Conservation (phyloP, 768 basidiomycete species). For the Auriscalpium orientale region DNA sequence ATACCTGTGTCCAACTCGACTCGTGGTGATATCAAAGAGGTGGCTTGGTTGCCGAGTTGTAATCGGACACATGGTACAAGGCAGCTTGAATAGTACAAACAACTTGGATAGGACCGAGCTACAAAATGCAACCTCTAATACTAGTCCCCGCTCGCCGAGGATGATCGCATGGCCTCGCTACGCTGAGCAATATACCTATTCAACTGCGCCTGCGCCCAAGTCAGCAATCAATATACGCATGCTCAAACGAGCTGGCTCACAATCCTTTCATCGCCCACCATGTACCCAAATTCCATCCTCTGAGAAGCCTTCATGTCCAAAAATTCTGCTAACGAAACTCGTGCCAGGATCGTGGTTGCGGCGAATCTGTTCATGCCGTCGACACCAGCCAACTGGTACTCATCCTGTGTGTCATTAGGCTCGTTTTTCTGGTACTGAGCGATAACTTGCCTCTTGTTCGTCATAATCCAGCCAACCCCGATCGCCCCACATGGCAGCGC, state of each 20-base stretch:
- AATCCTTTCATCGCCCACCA: conserved; percentile 7
- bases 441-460: conserved; percentile 34
- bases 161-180: background rate
- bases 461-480: conserved; percentile 32
- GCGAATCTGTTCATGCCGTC: conserved; percentile 66
- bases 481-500: conserved; percentile 38
- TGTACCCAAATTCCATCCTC: conserved; percentile 4
- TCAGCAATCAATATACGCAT: background rate
- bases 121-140: too few relatives aligned
- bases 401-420: conserved; percentile 36
- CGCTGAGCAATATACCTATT: conserved; percentile 9
- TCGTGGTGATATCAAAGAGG: too few relatives aligned
- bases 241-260: conserved; percentile 2
- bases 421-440: too few relatives aligned
- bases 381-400: conserved; percentile 45
- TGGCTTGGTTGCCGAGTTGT: too few relatives aligned
- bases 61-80: too few relatives aligned
- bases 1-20: too few relatives aligned
- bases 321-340: conserved; percentile 46
- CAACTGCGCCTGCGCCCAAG: conserved; percentile 4
- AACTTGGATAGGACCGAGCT: too few relatives aligned
- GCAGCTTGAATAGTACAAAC: too few relatives aligned
- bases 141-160: too few relatives aligned
- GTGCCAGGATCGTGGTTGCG: conserved; percentile 54
- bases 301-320: conserved; percentile 24